Base-by-base conservation (phyloP, 2,329 filamentous ascomycete species). In the Fusarium tjaetaba region DNA sequence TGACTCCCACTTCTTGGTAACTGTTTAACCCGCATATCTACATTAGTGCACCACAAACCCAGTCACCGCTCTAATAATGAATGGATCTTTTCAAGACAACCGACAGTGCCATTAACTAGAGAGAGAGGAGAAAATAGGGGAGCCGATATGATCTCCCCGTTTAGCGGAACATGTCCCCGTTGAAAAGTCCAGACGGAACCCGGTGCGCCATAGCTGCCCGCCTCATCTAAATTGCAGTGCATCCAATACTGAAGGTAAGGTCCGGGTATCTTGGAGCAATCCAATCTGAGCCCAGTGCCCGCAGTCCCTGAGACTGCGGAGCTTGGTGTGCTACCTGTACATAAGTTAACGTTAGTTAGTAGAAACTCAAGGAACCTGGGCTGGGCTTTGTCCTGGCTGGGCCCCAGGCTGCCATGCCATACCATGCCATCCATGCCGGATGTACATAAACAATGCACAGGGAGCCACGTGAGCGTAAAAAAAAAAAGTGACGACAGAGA, bases 401-500 rank as follows among this genome's bases (percentile, higher is more conserved):
- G 18, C 16, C 20, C 32, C 46, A 64, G 58, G 67, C 49, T 48
- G 62, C 55, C 34, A 41, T 39, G 24, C 32, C 13, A 30, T 30
- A 11, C 62, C 26, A 43, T 48, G 61, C 56, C 24, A 28, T 26
- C 55, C 32, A 41, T 39, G 52, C 56, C 39, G 30, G 51, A 71
- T 73, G 70, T 60, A 28, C 26, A 28, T 28, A 66, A 68, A 64
- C 52, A 48, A 43, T 34, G 43, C 52, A 60, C 55, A 57, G 24
- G 24, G n/a, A 73, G 65, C 72, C 72, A 74, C 72, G 72, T 74
- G 72, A 74, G 69, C 58, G 57, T 43, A 38, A 62, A 60, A 70
- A 52, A 70, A 52, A 67, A 68, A 56, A 56, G 68, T 70, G 72
- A 73, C 61, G 65, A 73, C 69, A 70, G 46, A 63, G 26, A 51